Evolutionary conservation across 768 basidiomycete genomes (phyloP), one percentile per base, ranked within the genome.

Genomic region (Boletus sensibilis): DNA sequence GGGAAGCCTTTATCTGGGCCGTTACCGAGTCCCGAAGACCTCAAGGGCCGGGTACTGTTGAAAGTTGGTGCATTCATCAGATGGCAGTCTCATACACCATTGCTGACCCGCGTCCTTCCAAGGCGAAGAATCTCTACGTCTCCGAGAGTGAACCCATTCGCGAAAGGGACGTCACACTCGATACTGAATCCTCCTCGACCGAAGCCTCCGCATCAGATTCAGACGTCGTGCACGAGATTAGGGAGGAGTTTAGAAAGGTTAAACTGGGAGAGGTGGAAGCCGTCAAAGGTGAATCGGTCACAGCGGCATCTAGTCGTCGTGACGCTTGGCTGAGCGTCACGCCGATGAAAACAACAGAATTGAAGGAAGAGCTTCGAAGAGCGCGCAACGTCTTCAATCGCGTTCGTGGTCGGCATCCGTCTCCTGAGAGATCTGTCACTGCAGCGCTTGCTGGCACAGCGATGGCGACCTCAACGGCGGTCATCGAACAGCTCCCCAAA

Each of bases 21-120:
- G 13, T 64, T 98, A 29, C 95, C 95, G 1, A 95, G 92, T 67
- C 95, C 95, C 0, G 88, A 93, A 50, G 82, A 87, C 18, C 76
- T 98, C 46, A 88, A 83, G 68, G 80, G 85, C 5, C 84, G 83
- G 58, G 80, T 97, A n/a, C 68, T 97, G 35, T 72, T 98, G 57
- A 98, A 98, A 79, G 91, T 86, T 31, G 45, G 76, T 71, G 6
- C 12, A 33, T 12, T 11, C 31, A 21, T 39, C 23, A 3, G 18
- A 5, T 40, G 14, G 38, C 5, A 11, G 45, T 18, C 3, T 47
- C 45, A 0, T 47, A 1, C 21, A 33, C 23, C 20, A 39, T 41
- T 14, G 16, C 46, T 64, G 31, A 52, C 38, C 41, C 5, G 38
- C 18, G 46, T 51, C 44, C 10, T 45, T 56, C 5, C 41, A 71